Conservation (phyloP, 2,329 filamentous ascomycete genomes). For the Neonectria punicea region DNA sequence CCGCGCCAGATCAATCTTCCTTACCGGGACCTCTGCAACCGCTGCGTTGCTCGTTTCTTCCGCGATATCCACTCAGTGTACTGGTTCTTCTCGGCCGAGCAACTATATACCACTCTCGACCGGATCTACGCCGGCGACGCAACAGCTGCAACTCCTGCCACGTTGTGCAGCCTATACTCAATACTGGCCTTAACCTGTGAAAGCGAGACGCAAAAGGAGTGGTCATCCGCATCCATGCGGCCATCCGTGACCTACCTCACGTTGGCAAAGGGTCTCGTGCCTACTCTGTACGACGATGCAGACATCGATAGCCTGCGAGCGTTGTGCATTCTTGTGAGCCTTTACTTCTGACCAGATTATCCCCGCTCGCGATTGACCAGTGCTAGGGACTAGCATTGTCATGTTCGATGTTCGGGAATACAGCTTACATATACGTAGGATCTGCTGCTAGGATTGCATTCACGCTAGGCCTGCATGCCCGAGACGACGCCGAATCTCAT, state of each 20-base stretch:
- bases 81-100: constrained; percentile 26
- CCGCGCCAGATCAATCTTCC: constrained; percentile 22
- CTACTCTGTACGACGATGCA: constrained; percentile 20
- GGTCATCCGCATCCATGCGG: constrained; percentile 9
- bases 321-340: constrained; percentile 17
- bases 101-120: constrained; percentile 13
- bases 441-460: constrained; percentile 20
- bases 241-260: constrained; percentile 21
- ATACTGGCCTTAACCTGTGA: constrained; percentile 23
- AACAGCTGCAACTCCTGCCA: constrained; percentile 14
- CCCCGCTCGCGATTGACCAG: neutral
- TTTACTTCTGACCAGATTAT: neutral
- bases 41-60: constrained; percentile 21
- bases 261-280: constrained; percentile 22
- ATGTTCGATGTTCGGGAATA: constrained; percentile 24
- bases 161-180: constrained; percentile 17
- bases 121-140: constrained; percentile 25
- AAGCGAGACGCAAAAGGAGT: constrained; percentile 16
- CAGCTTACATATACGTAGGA: constrained; percentile 23
- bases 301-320: constrained; percentile 19
- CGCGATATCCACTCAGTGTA: constrained; percentile 21
- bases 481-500: neutral
- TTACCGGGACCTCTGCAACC: constrained; percentile 12
- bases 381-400: constrained; percentile 16
- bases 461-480: constrained; percentile 17